Evolutionary conservation across 1,284 basidiomycete genomes (phyloP).

Genomic region (Takashimella koratensis): DNA sequence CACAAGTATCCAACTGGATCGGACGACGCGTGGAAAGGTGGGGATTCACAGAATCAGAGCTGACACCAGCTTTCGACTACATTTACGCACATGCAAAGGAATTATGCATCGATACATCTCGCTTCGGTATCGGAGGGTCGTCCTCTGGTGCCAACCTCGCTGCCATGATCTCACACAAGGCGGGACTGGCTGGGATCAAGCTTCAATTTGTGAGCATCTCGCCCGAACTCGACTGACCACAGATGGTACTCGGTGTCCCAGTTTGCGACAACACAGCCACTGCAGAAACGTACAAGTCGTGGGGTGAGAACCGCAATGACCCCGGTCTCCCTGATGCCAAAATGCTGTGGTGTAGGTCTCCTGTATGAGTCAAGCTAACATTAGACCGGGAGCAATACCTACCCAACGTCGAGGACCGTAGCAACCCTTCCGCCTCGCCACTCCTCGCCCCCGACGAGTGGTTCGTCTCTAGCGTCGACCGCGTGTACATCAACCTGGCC

Average conservation of each 20-base stretch:
- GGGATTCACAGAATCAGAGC: neutral
- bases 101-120: slow-evolving; percentile 51
- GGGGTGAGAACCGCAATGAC: slow-evolving; percentile 59
- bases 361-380: slow-evolving; percentile 11
- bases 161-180: slow-evolving; percentile 63
- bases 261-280: slow-evolving; percentile 66
- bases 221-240: too few relatives aligned
- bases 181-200: slow-evolving; percentile 53
- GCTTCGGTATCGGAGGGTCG: slow-evolving; percentile 61
- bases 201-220: slow-evolving; percentile 51
- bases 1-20: slow-evolving; percentile 68
- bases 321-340: slow-evolving; percentile 60
- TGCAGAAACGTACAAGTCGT: slow-evolving; percentile 51
- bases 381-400: slow-evolving; percentile 55
- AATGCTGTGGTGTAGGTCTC: slow-evolving; percentile 65
- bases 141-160: slow-evolving; percentile 65
- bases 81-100: slow-evolving; percentile 53
- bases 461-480: slow-evolving; percentile 54
- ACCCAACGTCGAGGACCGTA: slow-evolving; percentile 59
- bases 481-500: slow-evolving; percentile 61
- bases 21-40: slow-evolving; percentile 62
- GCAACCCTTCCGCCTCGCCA: slow-evolving; percentile 65
- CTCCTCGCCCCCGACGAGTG: slow-evolving; percentile 60
- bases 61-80: slow-evolving; percentile 56
- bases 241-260: slow-evolving; percentile 11